Base-by-base conservation (phyloP, 805 yeast genomes). In the Hanseniaspora meyeri region DNA sequence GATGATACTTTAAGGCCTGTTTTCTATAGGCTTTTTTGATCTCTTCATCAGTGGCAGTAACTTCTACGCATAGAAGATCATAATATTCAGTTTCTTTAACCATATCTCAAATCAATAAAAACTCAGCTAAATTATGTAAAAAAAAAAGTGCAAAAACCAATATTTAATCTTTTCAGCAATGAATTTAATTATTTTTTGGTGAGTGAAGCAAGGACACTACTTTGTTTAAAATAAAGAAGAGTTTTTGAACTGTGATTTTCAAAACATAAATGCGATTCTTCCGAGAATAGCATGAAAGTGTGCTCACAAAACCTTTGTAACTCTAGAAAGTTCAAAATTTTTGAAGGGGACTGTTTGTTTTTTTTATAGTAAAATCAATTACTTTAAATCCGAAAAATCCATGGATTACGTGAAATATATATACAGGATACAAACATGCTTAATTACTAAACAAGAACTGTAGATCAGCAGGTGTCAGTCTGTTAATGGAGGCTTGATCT, bases 1-100 rank as follows among this genome's bases (percentile, higher is more conserved):
- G 98, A 68, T 91, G 98, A 51, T 87, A 85, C 58, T 74, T 76
- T 69, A 91, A 85, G 8, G 97, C 97, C 68, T 82, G 81, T 67
- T 85, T 86, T 60, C 98, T 77, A 70, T 93, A 93, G 0, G 97
- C 95, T 68, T 88, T 88, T 70, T 93, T 93, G 69, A 93, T 87
- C 61, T 93, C 95, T 11, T 79, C 73, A 4, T 82, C 82, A 0
- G 85, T 77, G 19, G 97, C 97, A 12, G 78, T 78, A 20, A 82
- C 76, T 29, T 70, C 62, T 17, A 91, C 83, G 39, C 80, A 86
- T 51, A 93, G 72, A 16, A 82, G 69, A 61, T 93, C 98, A 69
- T 93, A 93, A 70, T 91, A 93, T 11, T 77, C 79, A 0, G 95
- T 85, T 63, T 90, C 97, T 61, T 81, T 85, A 17, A 84, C 95